Evolutionary conservation across 169 alveolate species (phyloP), one percentile per base, ranked within the genome.

Genomic region (Eimeria zaria): DNA sequence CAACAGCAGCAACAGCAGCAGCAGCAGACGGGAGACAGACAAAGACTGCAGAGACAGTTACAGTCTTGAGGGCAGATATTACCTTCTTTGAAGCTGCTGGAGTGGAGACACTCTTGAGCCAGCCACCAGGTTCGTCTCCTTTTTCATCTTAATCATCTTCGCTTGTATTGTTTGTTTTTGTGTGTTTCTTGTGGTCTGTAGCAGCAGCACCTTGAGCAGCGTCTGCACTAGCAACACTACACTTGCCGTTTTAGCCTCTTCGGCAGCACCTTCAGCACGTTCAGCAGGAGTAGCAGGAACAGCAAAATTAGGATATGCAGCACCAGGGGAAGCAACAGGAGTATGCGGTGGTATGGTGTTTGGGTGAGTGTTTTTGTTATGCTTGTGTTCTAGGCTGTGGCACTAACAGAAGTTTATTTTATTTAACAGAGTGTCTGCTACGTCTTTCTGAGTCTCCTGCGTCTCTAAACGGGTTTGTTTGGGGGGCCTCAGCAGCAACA

Each of bases 71-170:
- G 62, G 93, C 81, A 22, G 93, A 60, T 27, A 62, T 85, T 8
- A 85, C 60, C 8, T 85, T 85, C 69, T 67, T 85, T 16, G 93
- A 85, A 46, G 93, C 80, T 7, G 93, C 74, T 16, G 48, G 93
- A 5, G 93, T 85, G 18, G 93, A 85, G 53, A 85, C 93, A 27
- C 93, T 85, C 81, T 27, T 78, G 1, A 18, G 8, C 33, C 80
- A 22, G 64, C 80, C 67, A 2, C 44, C 51, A 83, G 53, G 80
- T 62, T 62, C 16, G 67, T 48, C 27, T 30, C 18, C n/a, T 27
- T 39, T 76, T 9, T 27, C 22, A 30, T 5, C 41, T 12, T 12
- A 20, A 30, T 67, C 14, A 16, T 67, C 0, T 67, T 67, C 27
- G 11, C 6, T 44, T 44, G 39, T 27, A 6, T 7, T 76, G 4